phyloP scores from a whole-genome alignment of 1,284 basidiomycete genomes.

The Amylostereum chailletii region DNA sequence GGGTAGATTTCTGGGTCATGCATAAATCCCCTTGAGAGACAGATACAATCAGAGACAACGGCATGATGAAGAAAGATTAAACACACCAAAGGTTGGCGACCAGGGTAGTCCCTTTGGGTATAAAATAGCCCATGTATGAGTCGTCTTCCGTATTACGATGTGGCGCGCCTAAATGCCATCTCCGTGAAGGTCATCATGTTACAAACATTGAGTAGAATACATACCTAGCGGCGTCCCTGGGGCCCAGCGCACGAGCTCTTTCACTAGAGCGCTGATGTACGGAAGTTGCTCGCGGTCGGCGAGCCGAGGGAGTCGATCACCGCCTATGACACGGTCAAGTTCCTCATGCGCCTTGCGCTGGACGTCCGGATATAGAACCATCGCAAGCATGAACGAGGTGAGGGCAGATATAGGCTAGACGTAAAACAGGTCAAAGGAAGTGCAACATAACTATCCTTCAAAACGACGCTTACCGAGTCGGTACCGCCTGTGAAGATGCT shows the following conservation, averaged over 20 bases:
- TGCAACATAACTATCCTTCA: too few relatives aligned
- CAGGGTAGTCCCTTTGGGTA: not conserved
- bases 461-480: slow-evolving; percentile 5
- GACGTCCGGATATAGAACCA: slow-evolving; percentile 21
- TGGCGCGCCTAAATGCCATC: not conserved
- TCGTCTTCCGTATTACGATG: not conserved
- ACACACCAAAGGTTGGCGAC: not conserved
- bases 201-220: too few relatives aligned
- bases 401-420: too few relatives aligned
- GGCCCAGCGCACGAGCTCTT: slow-evolving; percentile 20
- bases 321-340: slow-evolving; percentile 20
- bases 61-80: not conserved
- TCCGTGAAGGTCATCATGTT: too few relatives aligned
- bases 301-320: slow-evolving; percentile 17
- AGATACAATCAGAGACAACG: not conserved
- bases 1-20: not conserved
- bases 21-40: not conserved
- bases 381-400: slow-evolving; percentile 19
- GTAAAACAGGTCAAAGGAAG: too few relatives aligned
- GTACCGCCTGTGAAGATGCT: slow-evolving; percentile 10
- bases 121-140: not conserved
- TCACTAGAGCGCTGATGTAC: slow-evolving; percentile 20
- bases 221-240: not conserved
- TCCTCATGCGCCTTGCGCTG: slow-evolving; percentile 22
- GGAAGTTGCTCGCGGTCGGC: slow-evolving; percentile 19